Evolutionary conservation across 495 filamentous ascomycete species (phyloP).

Genomic region (Neurospora sublineolata): DNA sequence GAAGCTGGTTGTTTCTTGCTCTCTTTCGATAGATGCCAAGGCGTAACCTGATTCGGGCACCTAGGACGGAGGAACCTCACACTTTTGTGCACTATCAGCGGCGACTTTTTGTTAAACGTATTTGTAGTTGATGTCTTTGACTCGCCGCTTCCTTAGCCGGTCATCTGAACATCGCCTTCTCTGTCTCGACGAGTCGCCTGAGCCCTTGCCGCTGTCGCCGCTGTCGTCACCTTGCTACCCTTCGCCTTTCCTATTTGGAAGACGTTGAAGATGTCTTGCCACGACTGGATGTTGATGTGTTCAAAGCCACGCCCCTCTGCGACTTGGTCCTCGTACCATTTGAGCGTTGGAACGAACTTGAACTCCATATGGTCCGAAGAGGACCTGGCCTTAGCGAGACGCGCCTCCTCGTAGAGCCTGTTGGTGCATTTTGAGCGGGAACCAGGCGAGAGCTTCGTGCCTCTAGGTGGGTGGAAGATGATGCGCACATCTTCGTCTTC

Average conservation of each 20-base stretch:
- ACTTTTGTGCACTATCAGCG: not conserved
- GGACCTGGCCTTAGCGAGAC: constrained; percentile 11
- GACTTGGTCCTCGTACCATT: constrained; percentile 34
- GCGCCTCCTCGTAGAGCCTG: constrained; percentile 26
- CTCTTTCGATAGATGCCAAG: not conserved
- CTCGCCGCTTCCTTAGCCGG: not conserved
- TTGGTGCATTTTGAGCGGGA: constrained; percentile 26
- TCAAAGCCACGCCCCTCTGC: constrained; percentile 28
- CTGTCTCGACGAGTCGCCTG: not conserved
- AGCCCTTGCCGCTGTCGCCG: not conserved
- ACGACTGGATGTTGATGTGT: constrained; percentile 28
- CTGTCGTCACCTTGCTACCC: not conserved
- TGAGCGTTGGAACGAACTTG: constrained; percentile 25
- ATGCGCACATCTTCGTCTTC: constrained; percentile 21
- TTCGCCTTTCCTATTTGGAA: constrained; percentile 11
- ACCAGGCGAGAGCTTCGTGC: constrained; percentile 5
- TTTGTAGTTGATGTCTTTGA: not conserved
- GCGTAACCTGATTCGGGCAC: not conserved
- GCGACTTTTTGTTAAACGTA: not conserved
- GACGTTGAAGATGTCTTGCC: constrained; percentile 20
- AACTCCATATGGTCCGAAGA: constrained; percentile 20
- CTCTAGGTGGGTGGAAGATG: constrained; percentile 33
- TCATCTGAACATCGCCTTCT: not conserved
- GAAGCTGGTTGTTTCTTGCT: not conserved
- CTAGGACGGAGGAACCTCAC: not conserved